Evolutionary conservation across 805 yeast species (phyloP).

Genomic region (Yarrowia porcina): DNA sequence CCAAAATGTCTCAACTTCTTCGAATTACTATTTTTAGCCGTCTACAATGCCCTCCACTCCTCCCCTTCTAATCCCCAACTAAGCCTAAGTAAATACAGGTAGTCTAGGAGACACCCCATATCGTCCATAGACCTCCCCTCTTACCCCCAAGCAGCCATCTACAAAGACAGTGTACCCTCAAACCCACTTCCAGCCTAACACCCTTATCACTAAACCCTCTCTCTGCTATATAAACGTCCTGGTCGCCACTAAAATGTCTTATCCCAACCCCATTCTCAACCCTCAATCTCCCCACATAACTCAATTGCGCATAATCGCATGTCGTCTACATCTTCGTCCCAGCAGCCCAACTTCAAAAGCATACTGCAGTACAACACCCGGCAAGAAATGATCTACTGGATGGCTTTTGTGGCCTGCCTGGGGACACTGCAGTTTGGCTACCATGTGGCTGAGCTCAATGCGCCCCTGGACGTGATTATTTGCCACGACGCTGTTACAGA

Average conservation of each 20-base stretch:
- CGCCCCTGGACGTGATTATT: slow-evolving; percentile 71
- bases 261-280: too few species aligned
- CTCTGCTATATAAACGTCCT: not conserved
- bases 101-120: too few species aligned
- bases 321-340: not conserved
- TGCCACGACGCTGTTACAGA: slow-evolving; percentile 44
- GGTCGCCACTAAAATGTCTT: not conserved
- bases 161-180: too few species aligned
- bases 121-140: too few species aligned
- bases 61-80: too few species aligned
- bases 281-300: slow-evolving; percentile 15
- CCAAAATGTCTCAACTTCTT: too few species aligned
- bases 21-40: too few species aligned
- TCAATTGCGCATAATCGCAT: slow-evolving; percentile 15
- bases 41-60: too few species aligned
- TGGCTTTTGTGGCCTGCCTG: slow-evolving; percentile 55
- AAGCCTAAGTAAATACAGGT: too few species aligned
- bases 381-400: slow-evolving; percentile 23
- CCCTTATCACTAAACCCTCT: not conserved
- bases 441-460: slow-evolving; percentile 92
- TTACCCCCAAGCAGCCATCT: too few species aligned
- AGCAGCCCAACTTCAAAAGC: slow-evolving; percentile 16
- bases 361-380: slow-evolving; percentile 5
- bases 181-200: too few species aligned
- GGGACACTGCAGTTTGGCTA: slow-evolving; percentile 89